A percentile compares a stretch with the other conserved stretches of the same genome.
Evolutionary conservation across 164 flowering plant genomes (phyloP).

Genomic region (Paratinospora sagittata): DNA sequence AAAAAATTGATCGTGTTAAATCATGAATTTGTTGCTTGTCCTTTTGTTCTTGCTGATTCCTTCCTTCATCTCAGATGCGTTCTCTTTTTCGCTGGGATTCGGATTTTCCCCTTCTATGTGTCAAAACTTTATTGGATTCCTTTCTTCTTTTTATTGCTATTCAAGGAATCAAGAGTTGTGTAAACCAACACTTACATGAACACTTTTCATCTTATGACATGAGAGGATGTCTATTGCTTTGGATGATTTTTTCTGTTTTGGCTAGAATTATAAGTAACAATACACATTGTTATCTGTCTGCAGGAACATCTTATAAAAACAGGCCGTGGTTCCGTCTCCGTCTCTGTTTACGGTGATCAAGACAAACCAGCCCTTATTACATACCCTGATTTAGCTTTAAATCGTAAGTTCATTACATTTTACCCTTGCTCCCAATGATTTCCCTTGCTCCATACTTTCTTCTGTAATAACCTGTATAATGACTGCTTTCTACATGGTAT

Average conservation of each 20-base stretch:
- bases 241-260: background rate
- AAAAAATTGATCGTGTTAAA: background rate
- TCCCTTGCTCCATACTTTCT: too few relatives aligned
- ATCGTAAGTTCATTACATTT: constrained; percentile 47
- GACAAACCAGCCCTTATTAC: constrained; percentile 89
- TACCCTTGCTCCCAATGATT: too few relatives aligned
- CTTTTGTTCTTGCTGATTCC: background rate
- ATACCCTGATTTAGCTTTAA: constrained; percentile 88
- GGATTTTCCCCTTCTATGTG: too few relatives aligned
- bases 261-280: background rate
- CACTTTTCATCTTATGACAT: background rate
- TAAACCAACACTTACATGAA: too few relatives aligned
- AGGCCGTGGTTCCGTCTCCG: constrained; percentile 70
- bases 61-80: background rate
- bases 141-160: background rate
- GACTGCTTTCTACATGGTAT: too few relatives aligned
- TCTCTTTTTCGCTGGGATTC: background rate
- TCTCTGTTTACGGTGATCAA: constrained; percentile 73
- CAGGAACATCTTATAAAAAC: constrained; percentile 77
- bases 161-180: too few relatives aligned
- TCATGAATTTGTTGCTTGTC: background rate
- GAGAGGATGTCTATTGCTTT: background rate
- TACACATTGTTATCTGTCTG: constrained; percentile 11
- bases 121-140: background rate
- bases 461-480: too few relatives aligned